phyloP scores from a whole-genome alignment of 352 stramenopile species.

The Globisporangium cylindrosporum region DNA sequence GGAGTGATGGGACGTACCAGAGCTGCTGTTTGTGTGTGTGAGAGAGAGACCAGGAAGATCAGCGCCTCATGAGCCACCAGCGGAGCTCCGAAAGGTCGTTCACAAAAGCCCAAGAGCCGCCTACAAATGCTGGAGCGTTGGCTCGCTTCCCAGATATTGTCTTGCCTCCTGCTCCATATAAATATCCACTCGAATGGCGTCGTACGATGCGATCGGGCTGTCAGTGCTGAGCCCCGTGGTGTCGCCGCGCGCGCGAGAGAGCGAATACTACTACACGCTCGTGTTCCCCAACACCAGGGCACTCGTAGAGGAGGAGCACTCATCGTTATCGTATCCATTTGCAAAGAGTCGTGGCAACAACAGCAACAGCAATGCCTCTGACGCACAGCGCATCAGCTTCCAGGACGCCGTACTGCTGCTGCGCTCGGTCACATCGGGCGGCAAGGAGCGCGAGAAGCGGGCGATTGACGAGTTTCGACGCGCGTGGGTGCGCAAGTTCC shows the following conservation, averaged over 20 bases:
- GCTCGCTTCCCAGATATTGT: not conserved
- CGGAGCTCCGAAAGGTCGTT: constrained; percentile 8
- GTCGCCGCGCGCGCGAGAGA: constrained; percentile 39
- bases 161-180: not conserved
- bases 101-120: not conserved
- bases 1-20: not conserved
- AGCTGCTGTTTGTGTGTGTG: not conserved
- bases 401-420: constrained; percentile 44
- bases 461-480: constrained; percentile 46
- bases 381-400: constrained; percentile 43
- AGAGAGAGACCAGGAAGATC: too few species aligned
- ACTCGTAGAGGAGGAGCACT: not conserved
- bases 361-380: not conserved
- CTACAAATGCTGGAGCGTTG: not conserved
- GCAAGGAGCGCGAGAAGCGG: constrained; percentile 33
- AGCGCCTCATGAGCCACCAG: not conserved
- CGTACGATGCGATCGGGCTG: constrained; percentile 46
- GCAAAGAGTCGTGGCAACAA: not conserved
- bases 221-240: constrained; percentile 37
- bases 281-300: constrained; percentile 53
- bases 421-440: constrained; percentile 46
- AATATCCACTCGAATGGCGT: constrained; percentile 18
- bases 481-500: constrained; percentile 70
- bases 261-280: constrained; percentile 72
- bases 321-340: not conserved